Base-by-base conservation (phyloP, 2,329 filamentous ascomycete species). In the Huntiella omanensis region DNA sequence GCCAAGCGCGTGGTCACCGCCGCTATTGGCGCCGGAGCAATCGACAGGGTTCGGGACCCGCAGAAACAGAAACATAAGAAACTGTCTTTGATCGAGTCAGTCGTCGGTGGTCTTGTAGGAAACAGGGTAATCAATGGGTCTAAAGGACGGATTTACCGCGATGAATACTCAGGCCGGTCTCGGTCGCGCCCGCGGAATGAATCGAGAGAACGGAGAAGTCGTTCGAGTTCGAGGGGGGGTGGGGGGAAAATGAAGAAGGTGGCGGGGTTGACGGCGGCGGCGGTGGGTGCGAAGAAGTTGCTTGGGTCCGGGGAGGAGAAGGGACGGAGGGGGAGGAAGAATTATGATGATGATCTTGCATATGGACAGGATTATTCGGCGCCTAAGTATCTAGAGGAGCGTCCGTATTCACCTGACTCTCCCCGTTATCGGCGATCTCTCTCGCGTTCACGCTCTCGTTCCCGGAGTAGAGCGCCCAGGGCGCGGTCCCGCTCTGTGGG, bases 1-100 rank as follows among this genome's bases (percentile, higher is more conserved):
- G 84, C 86, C 53, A 91, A 86, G 66, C 84, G 88, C 45, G 75
- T 96, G 50, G 72, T 93, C 42, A 95, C 88, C 16, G 87, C 86
- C 41, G 88, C 88, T 19, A 72, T 75, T 19, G 81, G 84, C 62
- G 86, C 88, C 50, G 88, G 83, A 53, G 83, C 85, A 49, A 81
- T 94, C 51, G 85, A 95, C 60, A 77, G 78, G 6, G 79, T 78
- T 17, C 71, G 86, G 37, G 71, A 86, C 55, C 71, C 77, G 4
- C 68, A 70, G 13, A 75, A 80, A 54, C 78, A 83, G 58, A 79
- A 86, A 64, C 78, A 83, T 59, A 79, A 86, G 64, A 93, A 86
- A 63, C 75, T 84, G 41, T 82, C 91, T 55, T 71, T 94, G 47
- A 69, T 86, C 36, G 84, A 93, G 60, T 83, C 87, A 34, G 86